Percentiles rank a stretch among this genome's conserved stretches.
Conservation (phyloP, 352 stramenopile species). For the Phytophthora cryptogea region DNA sequence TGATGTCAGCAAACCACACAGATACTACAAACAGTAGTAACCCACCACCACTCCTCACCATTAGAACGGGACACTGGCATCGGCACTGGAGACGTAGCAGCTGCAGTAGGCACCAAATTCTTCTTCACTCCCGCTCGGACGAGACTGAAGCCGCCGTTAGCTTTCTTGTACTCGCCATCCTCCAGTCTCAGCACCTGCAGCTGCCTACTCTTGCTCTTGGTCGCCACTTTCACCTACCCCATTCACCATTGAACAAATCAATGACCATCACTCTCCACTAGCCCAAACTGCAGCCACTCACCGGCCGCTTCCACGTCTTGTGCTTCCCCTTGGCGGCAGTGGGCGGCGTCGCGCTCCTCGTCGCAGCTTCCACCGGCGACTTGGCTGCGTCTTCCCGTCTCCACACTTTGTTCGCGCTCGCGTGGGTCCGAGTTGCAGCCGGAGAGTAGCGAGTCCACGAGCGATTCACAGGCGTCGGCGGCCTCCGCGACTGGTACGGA, state of each 20-base stretch:
- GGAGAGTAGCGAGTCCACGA: conserved; percentile 46
- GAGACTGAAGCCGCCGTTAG: conserved; percentile 73
- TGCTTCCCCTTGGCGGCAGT: conserved; percentile 11
- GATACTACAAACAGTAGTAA: neutral
- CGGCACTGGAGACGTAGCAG: conserved; percentile 3
- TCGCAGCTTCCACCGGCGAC: neutral
- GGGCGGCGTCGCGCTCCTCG: neutral
- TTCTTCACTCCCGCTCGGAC: conserved; percentile 61
- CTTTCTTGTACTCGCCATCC: conserved; percentile 78
- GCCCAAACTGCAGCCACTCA: conserved; percentile 12
- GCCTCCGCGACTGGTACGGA: conserved; percentile 8
- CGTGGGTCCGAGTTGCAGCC: conserved; percentile 6
- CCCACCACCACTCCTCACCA: conserved; percentile 7
- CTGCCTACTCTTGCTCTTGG: conserved; percentile 52
- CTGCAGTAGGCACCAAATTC: conserved; percentile 3
- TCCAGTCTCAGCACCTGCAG: conserved; percentile 59
- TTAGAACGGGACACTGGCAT: conserved; percentile 17
- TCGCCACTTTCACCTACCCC: conserved; percentile 35
- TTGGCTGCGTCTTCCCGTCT: conserved; percentile 25
- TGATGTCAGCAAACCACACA: conserved; percentile 1
- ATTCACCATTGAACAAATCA: neutral
- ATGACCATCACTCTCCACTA: conserved; percentile 7
- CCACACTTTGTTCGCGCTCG: conserved; percentile 69
- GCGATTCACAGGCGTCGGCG: conserved; percentile 30
- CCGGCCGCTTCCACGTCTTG: conserved; percentile 42